Conservation (phyloP, 139 green algal genomes). For the Volvox africanus region DNA sequence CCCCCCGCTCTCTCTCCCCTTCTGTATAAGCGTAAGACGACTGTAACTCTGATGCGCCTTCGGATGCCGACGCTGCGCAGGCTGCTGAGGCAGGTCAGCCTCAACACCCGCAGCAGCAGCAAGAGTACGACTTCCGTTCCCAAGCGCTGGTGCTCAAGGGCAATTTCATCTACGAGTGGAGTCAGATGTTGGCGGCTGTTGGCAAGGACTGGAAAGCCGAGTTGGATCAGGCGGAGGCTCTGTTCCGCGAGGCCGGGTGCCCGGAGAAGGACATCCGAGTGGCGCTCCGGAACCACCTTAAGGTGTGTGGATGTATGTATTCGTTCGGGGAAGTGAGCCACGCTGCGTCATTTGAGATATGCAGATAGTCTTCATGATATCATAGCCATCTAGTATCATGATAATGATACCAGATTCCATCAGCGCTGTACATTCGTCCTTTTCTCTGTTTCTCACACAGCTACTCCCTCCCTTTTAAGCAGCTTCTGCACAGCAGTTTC, state of each 20-base stretch:
- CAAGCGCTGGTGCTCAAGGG: conserved; percentile 79
- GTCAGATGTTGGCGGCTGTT: conserved; percentile 63
- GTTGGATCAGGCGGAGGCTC: conserved; percentile 74
- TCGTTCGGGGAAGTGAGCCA: too few relatives aligned
- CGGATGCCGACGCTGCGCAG: background rate
- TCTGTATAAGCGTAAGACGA: too few relatives aligned
- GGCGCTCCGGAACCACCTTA: conserved; percentile 80
- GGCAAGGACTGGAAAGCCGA: conserved; percentile 57
- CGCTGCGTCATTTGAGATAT: too few relatives aligned
- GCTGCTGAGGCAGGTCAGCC: background rate
- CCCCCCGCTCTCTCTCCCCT: too few relatives aligned
- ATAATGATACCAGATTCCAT: too few relatives aligned
- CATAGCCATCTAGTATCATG: too few relatives aligned
- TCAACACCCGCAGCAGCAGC: conserved; percentile 19
- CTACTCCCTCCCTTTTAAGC: too few relatives aligned
- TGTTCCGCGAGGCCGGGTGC: conserved; percentile 79
- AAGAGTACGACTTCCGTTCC: conserved; percentile 54
- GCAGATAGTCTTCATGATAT: too few relatives aligned
- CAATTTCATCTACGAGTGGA: conserved; percentile 87
- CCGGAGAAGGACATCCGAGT: conserved; percentile 74
- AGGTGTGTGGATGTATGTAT: background rate
- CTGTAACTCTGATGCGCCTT: too few relatives aligned
- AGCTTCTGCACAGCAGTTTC: too few relatives aligned
- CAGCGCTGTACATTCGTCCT: too few relatives aligned
- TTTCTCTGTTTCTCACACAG: too few relatives aligned